Evolutionary conservation across 495 filamentous ascomycete species (phyloP), one percentile per base, ranked within the genome.

Genomic region (Jackrogersella minutella): DNA sequence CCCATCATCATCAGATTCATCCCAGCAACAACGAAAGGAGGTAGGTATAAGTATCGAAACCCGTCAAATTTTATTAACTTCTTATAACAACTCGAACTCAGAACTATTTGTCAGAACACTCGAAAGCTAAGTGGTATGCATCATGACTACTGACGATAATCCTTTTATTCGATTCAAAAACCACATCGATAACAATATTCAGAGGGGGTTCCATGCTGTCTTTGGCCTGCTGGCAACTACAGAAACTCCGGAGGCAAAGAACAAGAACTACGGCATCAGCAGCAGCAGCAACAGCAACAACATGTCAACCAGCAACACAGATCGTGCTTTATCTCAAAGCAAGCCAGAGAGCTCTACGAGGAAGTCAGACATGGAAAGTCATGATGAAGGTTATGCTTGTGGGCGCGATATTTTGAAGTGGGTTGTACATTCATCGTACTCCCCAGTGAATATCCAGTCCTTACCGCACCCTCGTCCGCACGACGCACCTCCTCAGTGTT

Each of bases 151-250:
- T 34, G 44, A 59, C 53, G 63, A 76, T 1, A 77, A 80, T 49
- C 75, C 73, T 17, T 83, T 82, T 62, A 74, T 81, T 56, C 76
- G 74, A 14, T 81, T 81, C 71, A 74, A 75, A 57, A 74, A 81
- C 31, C 76, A 78, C 68, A 69, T 81, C 58, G 75, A 81, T 64
- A 31, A 58, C 24, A 74, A 74, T 8, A 73, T 83, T 55, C 52
- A 68, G 24, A 72, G 74, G 28, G 69, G 77, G 3, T 62, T 80
- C 13, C 73, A 77, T 37, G 72, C 72, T 21, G 39, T 82, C 10
- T 40, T 75, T 7, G 68, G 74, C 14, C 54, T 53, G 24, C 16
- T 30, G 8, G 14, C 19, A 21, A 13, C 39, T 4, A 61, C 46
- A 39, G 49, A n/a, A 21, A 13, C 39, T 4, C 56, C 46, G 47